Base-by-base conservation (phyloP, 1,284 basidiomycete species). In the Heliocybe sulcata region DNA sequence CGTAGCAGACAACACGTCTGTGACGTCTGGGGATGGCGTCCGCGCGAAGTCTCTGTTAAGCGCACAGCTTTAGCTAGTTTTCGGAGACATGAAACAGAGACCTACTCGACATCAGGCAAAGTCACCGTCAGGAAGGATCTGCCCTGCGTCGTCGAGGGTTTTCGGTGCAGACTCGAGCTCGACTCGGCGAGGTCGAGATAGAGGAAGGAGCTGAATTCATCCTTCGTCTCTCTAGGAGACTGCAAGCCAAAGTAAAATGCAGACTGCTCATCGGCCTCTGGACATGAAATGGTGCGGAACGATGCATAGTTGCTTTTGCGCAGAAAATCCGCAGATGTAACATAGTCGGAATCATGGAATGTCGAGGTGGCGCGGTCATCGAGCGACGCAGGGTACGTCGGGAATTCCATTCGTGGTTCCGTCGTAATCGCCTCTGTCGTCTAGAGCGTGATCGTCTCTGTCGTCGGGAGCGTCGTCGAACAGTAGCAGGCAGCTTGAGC, bases 151-250 rank as follows among this genome's bases (percentile, higher is more conserved):
- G 4, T 16, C 38, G 38, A 42, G 20, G 12, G 47, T 26, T 49
- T 49, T 22, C 47, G 20, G 27, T 22, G 47, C 12, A 49, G 20
- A n/a, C 47, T 49, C 3, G 47, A 49, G 23, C 27, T 16, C 20
- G 47, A 20, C 10, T 49, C 47, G 14, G 47, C 47, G 12, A 49
- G 47, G 47, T 49, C 47, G 47, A 49, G 47, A n/a, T 25, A 49
- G 6, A 49, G 47, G 47, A 49, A 49, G 9, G 47, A 49, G 11
- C 47, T 25, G 22, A 49, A 29, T 25, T 49, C 38, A 16, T 42
- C 38, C 38, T 42, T 42, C n/a, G 38, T 42, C 38, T 42, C 38
- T 6, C 38, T 6, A 6, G 38, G 38, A 6, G 38, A 42, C 38
- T 42, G 38, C 16, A 42, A 20, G 4, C 8, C 16, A 4, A 42